Conservation (phyloP, 2,329 filamentous ascomycete species). For the Calonectria honghensis region DNA sequence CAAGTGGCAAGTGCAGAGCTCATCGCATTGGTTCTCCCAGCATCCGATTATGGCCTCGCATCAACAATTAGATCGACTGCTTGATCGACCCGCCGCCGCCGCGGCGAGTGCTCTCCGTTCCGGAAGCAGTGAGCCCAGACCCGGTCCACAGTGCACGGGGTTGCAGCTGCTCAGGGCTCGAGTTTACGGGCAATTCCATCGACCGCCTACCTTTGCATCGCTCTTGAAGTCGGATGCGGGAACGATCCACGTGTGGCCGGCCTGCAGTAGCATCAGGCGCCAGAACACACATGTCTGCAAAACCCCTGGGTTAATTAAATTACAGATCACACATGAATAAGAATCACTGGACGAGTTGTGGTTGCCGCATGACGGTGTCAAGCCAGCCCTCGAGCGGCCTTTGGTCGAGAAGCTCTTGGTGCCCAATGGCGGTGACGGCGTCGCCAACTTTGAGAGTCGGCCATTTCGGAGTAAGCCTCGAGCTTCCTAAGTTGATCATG, state of each 20-base stretch:
- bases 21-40: neutral
- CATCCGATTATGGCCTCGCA: neutral
- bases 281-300: conserved; percentile 38
- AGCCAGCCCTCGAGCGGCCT: neutral
- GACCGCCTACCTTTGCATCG: neutral
- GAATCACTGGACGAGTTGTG: conserved; percentile 5
- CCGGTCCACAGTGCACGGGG: conserved; percentile 21
- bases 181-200: conserved; percentile 14
- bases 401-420: conserved; percentile 17
- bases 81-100: conserved; percentile 26
- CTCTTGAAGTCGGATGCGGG: conserved; percentile 24
- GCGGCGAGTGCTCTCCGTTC: conserved; percentile 24
- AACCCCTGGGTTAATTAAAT: conserved; percentile 54
- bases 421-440: conserved; percentile 16
- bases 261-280: conserved; percentile 48
- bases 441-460: conserved; percentile 17
- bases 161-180: conserved; percentile 20
- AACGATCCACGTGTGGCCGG: conserved; percentile 32
- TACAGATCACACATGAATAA: conserved; percentile 25
- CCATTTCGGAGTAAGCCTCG: conserved; percentile 12
- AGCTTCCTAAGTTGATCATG: conserved; percentile 14
- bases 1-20: neutral
- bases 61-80: conserved; percentile 15
- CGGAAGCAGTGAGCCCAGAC: conserved; percentile 13
- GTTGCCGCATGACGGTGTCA: conserved; percentile 20